phyloP scores from a whole-genome alignment of 2,329 filamentous ascomycete genomes.

The Fusarium coffeatum region DNA sequence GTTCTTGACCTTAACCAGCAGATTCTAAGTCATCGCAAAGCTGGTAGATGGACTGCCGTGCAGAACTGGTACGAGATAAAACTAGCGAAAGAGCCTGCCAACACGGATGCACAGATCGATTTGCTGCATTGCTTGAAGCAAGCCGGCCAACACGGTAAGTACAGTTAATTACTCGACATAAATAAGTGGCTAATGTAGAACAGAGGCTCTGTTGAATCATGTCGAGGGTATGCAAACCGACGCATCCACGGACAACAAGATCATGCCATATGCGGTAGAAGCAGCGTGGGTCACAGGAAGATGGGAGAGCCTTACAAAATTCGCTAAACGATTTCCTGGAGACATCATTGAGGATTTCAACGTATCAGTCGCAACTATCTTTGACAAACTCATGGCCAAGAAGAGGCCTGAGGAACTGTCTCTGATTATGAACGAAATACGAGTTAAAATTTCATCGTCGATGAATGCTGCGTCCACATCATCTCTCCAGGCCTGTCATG shows the following conservation, averaged over 20 bases:
- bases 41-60: slow-evolving; percentile 91
- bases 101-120: slow-evolving; percentile 82
- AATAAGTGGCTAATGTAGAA: slow-evolving; percentile 37
- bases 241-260: slow-evolving; percentile 65
- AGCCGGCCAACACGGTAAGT: slow-evolving; percentile 90
- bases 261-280: slow-evolving; percentile 88
- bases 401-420: slow-evolving; percentile 63
- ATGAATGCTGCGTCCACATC: slow-evolving; percentile 81
- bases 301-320: slow-evolving; percentile 79
- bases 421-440: slow-evolving; percentile 70
- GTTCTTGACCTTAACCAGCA: slow-evolving; percentile 94
- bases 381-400: slow-evolving; percentile 70
- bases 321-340: slow-evolving; percentile 67
- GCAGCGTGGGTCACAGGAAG: slow-evolving; percentile 90
- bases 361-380: slow-evolving; percentile 73
- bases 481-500: slow-evolving; percentile 86
- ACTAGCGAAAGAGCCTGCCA: slow-evolving; percentile 80
- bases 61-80: slow-evolving; percentile 98
- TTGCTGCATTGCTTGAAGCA: slow-evolving; percentile 90
- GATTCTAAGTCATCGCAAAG: slow-evolving; percentile 90
- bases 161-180: slow-evolving; percentile 51
- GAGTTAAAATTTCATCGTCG: slow-evolving; percentile 76
- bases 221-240: slow-evolving; percentile 78
- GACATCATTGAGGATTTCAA: slow-evolving; percentile 75
- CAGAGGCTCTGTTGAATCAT: slow-evolving; percentile 87